A percentile compares a stretch with the other conserved stretches of the same genome.
Evolutionary conservation across 2,329 filamentous ascomycete species (phyloP).

Genomic region (Botrytis fabae): DNA sequence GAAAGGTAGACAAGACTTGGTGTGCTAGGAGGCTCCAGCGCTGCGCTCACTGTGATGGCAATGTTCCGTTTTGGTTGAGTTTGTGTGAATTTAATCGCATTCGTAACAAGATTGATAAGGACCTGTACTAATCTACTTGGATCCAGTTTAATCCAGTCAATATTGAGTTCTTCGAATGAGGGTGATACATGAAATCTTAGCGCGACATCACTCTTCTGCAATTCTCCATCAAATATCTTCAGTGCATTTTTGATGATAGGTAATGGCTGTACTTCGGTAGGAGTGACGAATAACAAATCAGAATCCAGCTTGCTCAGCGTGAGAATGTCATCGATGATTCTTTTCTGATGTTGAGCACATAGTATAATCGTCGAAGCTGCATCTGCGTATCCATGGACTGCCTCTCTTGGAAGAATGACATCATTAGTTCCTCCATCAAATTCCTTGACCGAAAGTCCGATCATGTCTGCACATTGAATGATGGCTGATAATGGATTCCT

Average conservation of each 20-base stretch:
- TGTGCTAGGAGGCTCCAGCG: constrained; percentile 22
- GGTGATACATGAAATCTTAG: constrained; percentile 64
- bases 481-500: constrained; percentile 73
- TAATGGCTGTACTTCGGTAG: constrained; percentile 69
- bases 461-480: constrained; percentile 69
- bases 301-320: constrained; percentile 71
- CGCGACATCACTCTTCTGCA: constrained; percentile 67
- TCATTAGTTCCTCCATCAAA: constrained; percentile 66
- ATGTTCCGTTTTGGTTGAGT: constrained; percentile 59
- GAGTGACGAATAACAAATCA: constrained; percentile 68
- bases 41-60: constrained; percentile 43
- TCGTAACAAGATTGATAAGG: constrained; percentile 77
- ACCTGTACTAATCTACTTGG: constrained; percentile 75
- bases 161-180: constrained; percentile 56
- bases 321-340: constrained; percentile 67
- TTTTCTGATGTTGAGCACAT: constrained; percentile 71
- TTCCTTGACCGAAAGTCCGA: constrained; percentile 46
- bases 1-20: constrained; percentile 22
- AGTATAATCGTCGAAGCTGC: constrained; percentile 80
- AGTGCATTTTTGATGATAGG: constrained; percentile 64
- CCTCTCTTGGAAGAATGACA: constrained; percentile 50
- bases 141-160: constrained; percentile 70
- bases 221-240: constrained; percentile 77
- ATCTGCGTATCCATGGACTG: constrained; percentile 62
- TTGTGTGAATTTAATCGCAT: constrained; percentile 80